These are phyloP conservation scores for Beta corolliflora DNA, from an alignment of 179 eudicot species.

Conservation along the genomic window DNA sequence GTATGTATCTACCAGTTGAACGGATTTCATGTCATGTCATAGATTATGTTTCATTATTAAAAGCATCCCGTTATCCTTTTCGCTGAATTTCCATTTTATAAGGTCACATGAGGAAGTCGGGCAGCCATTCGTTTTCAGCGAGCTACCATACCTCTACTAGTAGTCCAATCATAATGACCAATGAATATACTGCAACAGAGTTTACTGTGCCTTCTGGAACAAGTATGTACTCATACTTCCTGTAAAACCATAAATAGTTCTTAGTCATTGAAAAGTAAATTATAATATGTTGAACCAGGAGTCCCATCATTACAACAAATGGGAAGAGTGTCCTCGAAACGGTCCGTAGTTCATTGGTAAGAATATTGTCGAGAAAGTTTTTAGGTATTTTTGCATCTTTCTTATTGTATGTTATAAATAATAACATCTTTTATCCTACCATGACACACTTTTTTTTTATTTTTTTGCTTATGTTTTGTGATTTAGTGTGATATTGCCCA, in stretches of 20 bases:
- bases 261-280: slow-evolving; percentile 15
- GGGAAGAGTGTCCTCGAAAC: slow-evolving; percentile 34
- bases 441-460: neutral
- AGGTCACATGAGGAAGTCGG: slow-evolving; percentile 1
- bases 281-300: slow-evolving; percentile 45
- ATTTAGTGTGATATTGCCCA: slow-evolving; percentile 8
- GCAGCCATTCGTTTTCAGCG: slow-evolving; percentile 24
- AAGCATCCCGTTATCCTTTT: neutral
- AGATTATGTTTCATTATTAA: slow-evolving; percentile 1
- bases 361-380: slow-evolving; percentile 7
- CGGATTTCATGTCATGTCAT: slow-evolving; percentile 1
- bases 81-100: neutral
- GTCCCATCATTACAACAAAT: slow-evolving; percentile 35
- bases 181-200: slow-evolving; percentile 22
- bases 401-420: neutral
- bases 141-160: slow-evolving; percentile 20
- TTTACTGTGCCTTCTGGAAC: slow-evolving; percentile 25
- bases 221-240: slow-evolving; percentile 38
- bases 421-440: neutral
- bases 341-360: slow-evolving; percentile 36
- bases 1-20: slow-evolving; percentile 22
- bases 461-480: neutral
- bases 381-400: neutral
- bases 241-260: neutral
- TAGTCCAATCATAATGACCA: slow-evolving; percentile 9